These are phyloP conservation scores for Barnettozyma californica DNA, from an alignment of 805 yeast species.

Conservation along the genomic window DNA sequence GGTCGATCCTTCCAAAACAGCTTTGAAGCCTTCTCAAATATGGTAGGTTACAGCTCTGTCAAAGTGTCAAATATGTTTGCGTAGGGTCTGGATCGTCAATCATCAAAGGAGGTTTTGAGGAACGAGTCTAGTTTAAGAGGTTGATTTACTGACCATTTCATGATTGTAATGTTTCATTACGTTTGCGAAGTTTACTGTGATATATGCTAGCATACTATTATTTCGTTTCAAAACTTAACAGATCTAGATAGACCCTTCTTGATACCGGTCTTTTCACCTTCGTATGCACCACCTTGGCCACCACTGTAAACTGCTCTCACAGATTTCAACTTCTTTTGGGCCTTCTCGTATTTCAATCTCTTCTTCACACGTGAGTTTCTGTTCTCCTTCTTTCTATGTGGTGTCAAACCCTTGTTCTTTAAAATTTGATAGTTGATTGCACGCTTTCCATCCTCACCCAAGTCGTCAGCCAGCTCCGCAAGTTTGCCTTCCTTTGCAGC, in stretches of 20 bases:
- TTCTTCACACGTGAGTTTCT: slow-evolving; percentile 96
- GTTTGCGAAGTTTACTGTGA: neutral
- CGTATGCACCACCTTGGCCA: slow-evolving; percentile 69
- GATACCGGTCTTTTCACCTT: slow-evolving; percentile 96
- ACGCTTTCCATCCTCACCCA: slow-evolving; percentile 83
- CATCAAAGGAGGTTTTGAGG: no score
- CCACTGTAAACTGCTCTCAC: slow-evolving; percentile 80
- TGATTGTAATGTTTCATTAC: neutral
- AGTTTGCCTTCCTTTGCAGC: slow-evolving; percentile 85
- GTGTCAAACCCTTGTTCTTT: slow-evolving; percentile 95
- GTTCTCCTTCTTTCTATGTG: slow-evolving; percentile 87
- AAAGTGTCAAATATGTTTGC: no score
- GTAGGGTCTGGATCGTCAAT: no score
- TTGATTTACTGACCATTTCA: no score
- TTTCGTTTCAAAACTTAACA: slow-evolving; percentile 48
- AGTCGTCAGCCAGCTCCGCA: slow-evolving; percentile 56
- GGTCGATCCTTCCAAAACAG: no score
- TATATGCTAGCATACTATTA: neutral
- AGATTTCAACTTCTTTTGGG: slow-evolving; percentile 88
- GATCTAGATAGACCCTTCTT: slow-evolving; percentile 89
- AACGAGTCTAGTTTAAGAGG: no score
- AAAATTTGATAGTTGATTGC: slow-evolving; percentile 91
- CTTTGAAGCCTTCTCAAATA: no score
- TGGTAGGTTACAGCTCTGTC: no score
- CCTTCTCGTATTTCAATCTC: slow-evolving; percentile 94